Evolutionary conservation across 1,284 basidiomycete species (phyloP).

Genomic region (Porogramme epimiltina): DNA sequence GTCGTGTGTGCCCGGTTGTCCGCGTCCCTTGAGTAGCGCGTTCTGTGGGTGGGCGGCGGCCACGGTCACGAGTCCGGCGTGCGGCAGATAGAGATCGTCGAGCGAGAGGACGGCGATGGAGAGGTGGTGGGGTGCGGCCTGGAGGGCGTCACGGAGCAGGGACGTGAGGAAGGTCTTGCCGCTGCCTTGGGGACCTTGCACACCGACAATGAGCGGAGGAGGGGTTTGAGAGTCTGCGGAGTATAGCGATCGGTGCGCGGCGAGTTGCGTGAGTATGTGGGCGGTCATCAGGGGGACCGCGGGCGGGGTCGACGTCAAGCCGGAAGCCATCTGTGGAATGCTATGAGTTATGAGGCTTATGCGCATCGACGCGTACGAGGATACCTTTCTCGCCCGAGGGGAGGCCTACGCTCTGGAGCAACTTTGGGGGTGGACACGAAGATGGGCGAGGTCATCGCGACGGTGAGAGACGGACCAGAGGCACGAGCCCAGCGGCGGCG

Average conservation of each 20-base stretch:
- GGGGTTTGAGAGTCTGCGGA: neutral
- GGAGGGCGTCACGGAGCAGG: slow-evolving; percentile 52
- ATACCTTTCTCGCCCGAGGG: too few species aligned
- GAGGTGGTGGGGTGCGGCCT: slow-evolving; percentile 51
- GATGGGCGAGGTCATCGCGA: too few species aligned
- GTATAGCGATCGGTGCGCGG: slow-evolving; percentile 26
- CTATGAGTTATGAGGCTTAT: too few species aligned
- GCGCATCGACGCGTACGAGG: too few species aligned
- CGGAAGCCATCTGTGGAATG: too few species aligned
- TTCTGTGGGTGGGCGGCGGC: slow-evolving; percentile 61
- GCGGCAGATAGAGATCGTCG: slow-evolving; percentile 86
- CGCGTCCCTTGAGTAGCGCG: slow-evolving; percentile 72
- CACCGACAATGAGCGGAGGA: slow-evolving; percentile 69
- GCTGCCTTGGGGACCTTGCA: slow-evolving; percentile 88
- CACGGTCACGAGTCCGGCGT: slow-evolving; percentile 55
- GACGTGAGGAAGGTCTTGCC: slow-evolving; percentile 79
- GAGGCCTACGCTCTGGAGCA: too few species aligned
- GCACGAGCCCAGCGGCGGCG: too few species aligned
- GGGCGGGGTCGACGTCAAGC: slow-evolving; percentile 12
- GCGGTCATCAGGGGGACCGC: slow-evolving; percentile 41
- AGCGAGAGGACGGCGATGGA: slow-evolving; percentile 74
- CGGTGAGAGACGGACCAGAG: too few species aligned
- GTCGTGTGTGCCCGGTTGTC: slow-evolving; percentile 90
- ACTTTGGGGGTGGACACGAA: too few species aligned
- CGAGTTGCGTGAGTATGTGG: slow-evolving; percentile 46